Evolutionary conservation across 148 eudicot genomes (phyloP).

Genomic region (Rhododendron henanense): DNA sequence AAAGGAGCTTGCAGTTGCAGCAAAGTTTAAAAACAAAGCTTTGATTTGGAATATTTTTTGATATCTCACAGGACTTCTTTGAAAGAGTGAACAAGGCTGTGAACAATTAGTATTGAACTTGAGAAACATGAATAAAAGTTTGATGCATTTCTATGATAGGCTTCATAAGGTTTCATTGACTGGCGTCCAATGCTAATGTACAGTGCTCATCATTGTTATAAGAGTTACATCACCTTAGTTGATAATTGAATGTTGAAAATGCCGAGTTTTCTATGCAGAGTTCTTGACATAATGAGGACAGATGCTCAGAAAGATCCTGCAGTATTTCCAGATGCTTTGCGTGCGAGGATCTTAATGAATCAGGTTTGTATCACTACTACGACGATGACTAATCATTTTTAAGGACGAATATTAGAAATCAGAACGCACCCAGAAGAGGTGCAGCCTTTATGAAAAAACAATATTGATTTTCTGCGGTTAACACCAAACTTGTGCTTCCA

Average conservation of each 20-base stretch:
- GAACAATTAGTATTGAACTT: neutral
- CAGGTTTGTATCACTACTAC: slow-evolving; percentile 45
- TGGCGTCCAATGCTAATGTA: neutral
- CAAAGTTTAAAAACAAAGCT: neutral
- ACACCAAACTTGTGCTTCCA: neutral
- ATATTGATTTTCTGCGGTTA: neutral
- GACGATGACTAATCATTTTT: neutral
- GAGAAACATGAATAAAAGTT: neutral
- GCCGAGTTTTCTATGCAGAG: slow-evolving; percentile 47
- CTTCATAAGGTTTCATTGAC: neutral
- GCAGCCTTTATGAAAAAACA: neutral
- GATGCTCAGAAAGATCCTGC: slow-evolving; percentile 84
- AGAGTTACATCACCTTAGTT: slow-evolving; percentile 1
- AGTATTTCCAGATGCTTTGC: slow-evolving; percentile 54
- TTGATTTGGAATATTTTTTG: neutral
- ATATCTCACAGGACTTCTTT: neutral
- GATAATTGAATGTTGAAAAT: slow-evolving; percentile 3
- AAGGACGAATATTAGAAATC: neutral
- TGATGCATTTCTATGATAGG: neutral
- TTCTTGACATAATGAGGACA: slow-evolving; percentile 65
- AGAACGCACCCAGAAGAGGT: neutral
- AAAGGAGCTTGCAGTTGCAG: neutral
- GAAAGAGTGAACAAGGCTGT: neutral
- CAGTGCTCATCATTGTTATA: neutral
- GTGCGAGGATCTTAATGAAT: slow-evolving; percentile 58